Evolutionary conservation across 73 alveolate species (phyloP), one percentile per base, ranked within the genome.

Genomic region (Paramecium caudatum): DNA sequence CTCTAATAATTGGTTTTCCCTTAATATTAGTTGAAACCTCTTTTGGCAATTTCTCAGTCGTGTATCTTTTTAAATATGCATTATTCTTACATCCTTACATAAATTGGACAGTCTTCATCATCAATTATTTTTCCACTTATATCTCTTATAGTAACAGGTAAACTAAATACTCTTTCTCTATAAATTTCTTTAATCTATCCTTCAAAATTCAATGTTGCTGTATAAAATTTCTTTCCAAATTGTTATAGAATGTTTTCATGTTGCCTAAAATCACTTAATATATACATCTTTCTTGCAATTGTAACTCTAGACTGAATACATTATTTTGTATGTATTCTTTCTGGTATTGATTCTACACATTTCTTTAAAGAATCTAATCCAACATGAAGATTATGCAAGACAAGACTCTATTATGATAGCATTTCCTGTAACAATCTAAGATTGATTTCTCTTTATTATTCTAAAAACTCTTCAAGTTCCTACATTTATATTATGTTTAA

Each of bases 11-110:
- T 33, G 83, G 83, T 36, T 65, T 65, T 1, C 83, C 83, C 17
- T n/a, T 33, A 13, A 65, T 65, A 13, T 65, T 65, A 13, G 50
- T n/a, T 25, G 32, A 9, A 33, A 65, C 83, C 39, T 65, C 83
- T 34, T 65, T 33, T 65, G 83, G 83, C 27, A 65, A 65, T 65
- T 65, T 65, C 83, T 65, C 83, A 1, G 83, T 32, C 39, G 83
- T 65, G 83, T 33, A 65, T 65, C 83, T 65, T 30, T n/a, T n/a
- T n/a, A 65, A 15, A 25, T 65, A 15, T 55, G 30, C 23, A 43
- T 19, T 16, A 55, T 27, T 55, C 30, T 55, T 55, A 55, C 80
- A 55, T 55, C 30, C 46, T 55, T 27, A 55, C 16, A 23, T 27
- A 55, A 3, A 21, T 55, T 27, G 80, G 80, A 55, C 80, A 55